Evolutionary conservation across 495 filamentous ascomycete species (phyloP).

Genomic region (Hyaloscypha hepaticicola): DNA sequence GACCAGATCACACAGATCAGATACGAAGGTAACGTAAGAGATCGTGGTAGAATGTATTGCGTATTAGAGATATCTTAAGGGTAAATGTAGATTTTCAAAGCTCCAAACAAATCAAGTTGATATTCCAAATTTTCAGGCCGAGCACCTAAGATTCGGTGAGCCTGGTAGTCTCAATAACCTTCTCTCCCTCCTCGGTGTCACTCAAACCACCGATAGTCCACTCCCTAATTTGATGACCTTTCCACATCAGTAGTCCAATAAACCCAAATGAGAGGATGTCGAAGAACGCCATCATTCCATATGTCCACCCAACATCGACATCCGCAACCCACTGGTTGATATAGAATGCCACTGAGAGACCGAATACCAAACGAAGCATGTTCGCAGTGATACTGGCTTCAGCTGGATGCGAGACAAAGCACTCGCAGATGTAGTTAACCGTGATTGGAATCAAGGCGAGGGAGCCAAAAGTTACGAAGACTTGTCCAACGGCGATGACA

Average conservation of each 20-base stretch:
- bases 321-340: conserved; percentile 45
- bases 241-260: conserved; percentile 34
- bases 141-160: not conserved
- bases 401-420: conserved; percentile 37
- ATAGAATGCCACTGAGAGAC: conserved; percentile 48
- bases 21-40: too few species aligned
- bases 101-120: not conserved
- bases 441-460: conserved; percentile 43
- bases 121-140: not conserved
- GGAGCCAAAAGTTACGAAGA: conserved; percentile 44
- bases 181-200: conserved; percentile 31
- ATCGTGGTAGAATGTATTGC: not conserved
- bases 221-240: conserved; percentile 33
- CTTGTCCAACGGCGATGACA: conserved; percentile 45
- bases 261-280: conserved; percentile 41
- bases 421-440: conserved; percentile 50
- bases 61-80: too few species aligned
- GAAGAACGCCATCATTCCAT: conserved; percentile 53
- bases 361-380: conserved; percentile 43
- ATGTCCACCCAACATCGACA: conserved; percentile 50
- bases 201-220: conserved; percentile 20
- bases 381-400: conserved; percentile 45
- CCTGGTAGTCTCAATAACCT: conserved; percentile 21
- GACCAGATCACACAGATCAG: not conserved
- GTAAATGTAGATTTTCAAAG: not conserved